Evolutionary conservation across 2,329 filamentous ascomycete genomes (phyloP).

Genomic region (Mariannaea sp.): DNA sequence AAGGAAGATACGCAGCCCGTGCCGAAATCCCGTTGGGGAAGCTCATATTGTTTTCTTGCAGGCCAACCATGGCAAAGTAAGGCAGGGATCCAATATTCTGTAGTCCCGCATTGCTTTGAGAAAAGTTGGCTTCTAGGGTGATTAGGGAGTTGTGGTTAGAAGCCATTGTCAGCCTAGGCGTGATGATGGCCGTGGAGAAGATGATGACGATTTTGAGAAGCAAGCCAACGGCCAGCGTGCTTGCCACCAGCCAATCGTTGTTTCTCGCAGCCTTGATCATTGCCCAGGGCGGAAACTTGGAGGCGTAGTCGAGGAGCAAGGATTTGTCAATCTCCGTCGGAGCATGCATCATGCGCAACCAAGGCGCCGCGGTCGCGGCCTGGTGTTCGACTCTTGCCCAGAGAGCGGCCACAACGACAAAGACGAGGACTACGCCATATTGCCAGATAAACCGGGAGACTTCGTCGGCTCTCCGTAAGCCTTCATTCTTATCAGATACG

Average conservation of each 20-base stretch:
- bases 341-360: slow-evolving; percentile 42
- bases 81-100: slow-evolving; percentile 36
- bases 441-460: slow-evolving; percentile 45
- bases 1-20: slow-evolving; percentile 44
- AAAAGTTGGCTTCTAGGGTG: slow-evolving; percentile 38
- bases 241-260: slow-evolving; percentile 43
- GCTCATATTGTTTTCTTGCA: slow-evolving; percentile 37
- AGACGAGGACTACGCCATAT: slow-evolving; percentile 42
- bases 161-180: slow-evolving; percentile 38
- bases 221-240: slow-evolving; percentile 34
- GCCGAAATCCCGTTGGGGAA: slow-evolving; percentile 42
- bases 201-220: slow-evolving; percentile 43
- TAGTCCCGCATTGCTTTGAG: slow-evolving; percentile 34
- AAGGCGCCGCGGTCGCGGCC: slow-evolving; percentile 45
- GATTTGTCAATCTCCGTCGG: slow-evolving; percentile 39
- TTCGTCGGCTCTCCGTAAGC: slow-evolving; percentile 35
- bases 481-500: slow-evolving; percentile 40
- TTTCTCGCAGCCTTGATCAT: slow-evolving; percentile 40
- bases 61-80: slow-evolving; percentile 42
- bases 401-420: slow-evolving; percentile 40
- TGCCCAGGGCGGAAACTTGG: slow-evolving; percentile 38
- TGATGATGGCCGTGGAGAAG: slow-evolving; percentile 45
- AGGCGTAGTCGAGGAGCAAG: slow-evolving; percentile 45
- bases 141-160: slow-evolving; percentile 33
- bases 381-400: slow-evolving; percentile 49